Percentiles rank a stretch among this genome's conserved stretches.
Conservation (phyloP, 495 filamentous ascomycete genomes). For the Penicillium waksmanii region DNA sequence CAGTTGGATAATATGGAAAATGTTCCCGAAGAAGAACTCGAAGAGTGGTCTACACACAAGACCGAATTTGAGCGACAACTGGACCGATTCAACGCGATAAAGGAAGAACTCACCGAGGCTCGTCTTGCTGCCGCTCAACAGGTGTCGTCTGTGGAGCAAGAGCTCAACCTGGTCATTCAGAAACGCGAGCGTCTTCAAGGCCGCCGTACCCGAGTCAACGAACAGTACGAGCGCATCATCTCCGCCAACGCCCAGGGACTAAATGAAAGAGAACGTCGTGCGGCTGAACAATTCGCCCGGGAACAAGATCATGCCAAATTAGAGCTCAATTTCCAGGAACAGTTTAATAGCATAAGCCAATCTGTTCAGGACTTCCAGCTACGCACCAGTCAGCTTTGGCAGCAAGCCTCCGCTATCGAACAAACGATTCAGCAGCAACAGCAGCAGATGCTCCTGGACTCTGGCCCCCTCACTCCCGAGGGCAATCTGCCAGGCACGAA, state of each 20-base stretch:
- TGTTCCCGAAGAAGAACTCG: slow-evolving; percentile 68
- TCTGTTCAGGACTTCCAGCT: slow-evolving; percentile 52
- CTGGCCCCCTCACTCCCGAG: slow-evolving; percentile 52
- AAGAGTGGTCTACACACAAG: slow-evolving; percentile 64
- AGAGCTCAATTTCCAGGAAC: slow-evolving; percentile 53
- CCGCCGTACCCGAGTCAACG: slow-evolving; percentile 74
- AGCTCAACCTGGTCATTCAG: slow-evolving; percentile 66
- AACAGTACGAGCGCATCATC: slow-evolving; percentile 76
- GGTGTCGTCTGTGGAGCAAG: slow-evolving; percentile 64
- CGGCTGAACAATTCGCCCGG: slow-evolving; percentile 66
- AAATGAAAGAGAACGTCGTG: slow-evolving; percentile 72
- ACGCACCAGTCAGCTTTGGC: slow-evolving; percentile 51
- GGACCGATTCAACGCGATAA: slow-evolving; percentile 61
- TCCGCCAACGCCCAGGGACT: slow-evolving; percentile 76
- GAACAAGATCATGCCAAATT: slow-evolving; percentile 65
- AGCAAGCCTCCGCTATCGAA: slow-evolving; percentile 52
- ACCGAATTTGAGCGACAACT: slow-evolving; percentile 64
- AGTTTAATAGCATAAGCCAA: slow-evolving; percentile 48
- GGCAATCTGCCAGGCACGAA: slow-evolving; percentile 54
- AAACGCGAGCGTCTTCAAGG: slow-evolving; percentile 78
- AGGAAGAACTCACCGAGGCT: slow-evolving; percentile 61
- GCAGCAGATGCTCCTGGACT: slow-evolving; percentile 49
- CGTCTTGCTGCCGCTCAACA: slow-evolving; percentile 68
- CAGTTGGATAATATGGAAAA: slow-evolving; percentile 69
- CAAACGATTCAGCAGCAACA: slow-evolving; percentile 50